Evolutionary conservation across 2,329 filamentous ascomycete species (phyloP), one percentile per base, ranked within the genome.

Genomic region (Colletotrichum australisinense): DNA sequence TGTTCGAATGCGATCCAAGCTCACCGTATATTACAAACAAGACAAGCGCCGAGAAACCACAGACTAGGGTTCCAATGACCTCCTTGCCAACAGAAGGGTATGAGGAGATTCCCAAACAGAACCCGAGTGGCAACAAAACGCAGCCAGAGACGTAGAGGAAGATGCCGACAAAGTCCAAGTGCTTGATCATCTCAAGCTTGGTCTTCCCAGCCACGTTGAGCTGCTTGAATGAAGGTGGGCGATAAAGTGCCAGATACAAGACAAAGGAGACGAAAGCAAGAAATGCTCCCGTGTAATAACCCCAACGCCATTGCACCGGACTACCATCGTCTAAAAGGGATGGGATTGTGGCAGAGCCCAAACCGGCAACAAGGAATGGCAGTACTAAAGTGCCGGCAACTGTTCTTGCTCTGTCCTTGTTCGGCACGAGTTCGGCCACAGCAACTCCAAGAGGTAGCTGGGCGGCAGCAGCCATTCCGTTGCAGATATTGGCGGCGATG

Each of bases 211-310:
- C 53, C 28, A 82, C 77, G 72, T 86, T 84, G 22, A 86, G 81
- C 78, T 84, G 83, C 24, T 81, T 77, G 77, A 83, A 87, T 8
- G 81, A 83, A 0, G 87, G 86, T 28, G 86, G 87, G 74, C 84
- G 83, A 78, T 88, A 88, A 68, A 86, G 84, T 74, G 86, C 80
- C 42, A 79, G 78, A 69, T 84, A 87, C 7, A 86, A 80, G 1
- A 81, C 76, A 2, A 85, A 75, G 12, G 83, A 79, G 26, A 86
- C 70, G n/a, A 79, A 80, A 46, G 80, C 82, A 68, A 85, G 79
- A 65, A 87, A 85, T 75, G 86, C 84, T 69, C 83, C 84, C 4
- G 89, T 76, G 75, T 86, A 88, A 77, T 86, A 89, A 68, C 79
- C 83, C 85, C 86, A 88, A 53, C 87, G 81, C 87, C 87, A 89